phyloP scores from a whole-genome alignment of 192 early-diverging fungal genomes.

The Backusella australiensis region DNA sequence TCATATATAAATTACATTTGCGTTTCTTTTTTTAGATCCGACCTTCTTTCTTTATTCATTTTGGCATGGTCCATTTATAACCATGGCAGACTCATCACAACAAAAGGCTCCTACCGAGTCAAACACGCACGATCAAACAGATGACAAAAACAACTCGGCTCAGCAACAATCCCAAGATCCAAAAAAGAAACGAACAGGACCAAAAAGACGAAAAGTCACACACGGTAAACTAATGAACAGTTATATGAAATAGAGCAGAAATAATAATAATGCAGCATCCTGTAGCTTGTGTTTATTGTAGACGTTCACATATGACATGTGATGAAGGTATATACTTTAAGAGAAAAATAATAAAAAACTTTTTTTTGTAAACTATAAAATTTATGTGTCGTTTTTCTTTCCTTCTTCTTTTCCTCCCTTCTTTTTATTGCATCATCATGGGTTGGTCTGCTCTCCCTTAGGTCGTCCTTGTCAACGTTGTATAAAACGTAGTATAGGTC shows the following conservation, averaged over 20 bases:
- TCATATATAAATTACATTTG: neutral
- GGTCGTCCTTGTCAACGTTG: slow-evolving; percentile 94
- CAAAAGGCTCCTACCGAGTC: neutral
- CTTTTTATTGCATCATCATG: neutral
- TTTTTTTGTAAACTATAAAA: neutral
- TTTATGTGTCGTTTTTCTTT: neutral
- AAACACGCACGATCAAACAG: neutral
- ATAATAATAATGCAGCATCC: neutral
- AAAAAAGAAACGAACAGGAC: slow-evolving; percentile 59
- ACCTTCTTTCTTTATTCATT: neutral
- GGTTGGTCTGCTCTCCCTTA: neutral
- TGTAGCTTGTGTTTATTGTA: slow-evolving; percentile 92
- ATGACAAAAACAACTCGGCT: neutral
- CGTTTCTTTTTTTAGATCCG: neutral
- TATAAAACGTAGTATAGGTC: slow-evolving; percentile 92
- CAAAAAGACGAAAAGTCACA: slow-evolving; percentile 62
- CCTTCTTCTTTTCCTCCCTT: neutral
- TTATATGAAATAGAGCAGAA: neutral
- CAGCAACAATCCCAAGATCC: slow-evolving; percentile 25
- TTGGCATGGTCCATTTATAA: neutral
- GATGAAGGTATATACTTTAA: slow-evolving; percentile 58
- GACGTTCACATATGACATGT: slow-evolving; percentile 97
- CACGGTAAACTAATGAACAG: slow-evolving; percentile 43
- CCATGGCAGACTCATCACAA: neutral
- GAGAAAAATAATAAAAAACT: neutral